These are phyloP conservation scores for Mixia osmundae DNA, from an alignment of 1,284 basidiomycete genomes.

Conservation along the genomic window DNA sequence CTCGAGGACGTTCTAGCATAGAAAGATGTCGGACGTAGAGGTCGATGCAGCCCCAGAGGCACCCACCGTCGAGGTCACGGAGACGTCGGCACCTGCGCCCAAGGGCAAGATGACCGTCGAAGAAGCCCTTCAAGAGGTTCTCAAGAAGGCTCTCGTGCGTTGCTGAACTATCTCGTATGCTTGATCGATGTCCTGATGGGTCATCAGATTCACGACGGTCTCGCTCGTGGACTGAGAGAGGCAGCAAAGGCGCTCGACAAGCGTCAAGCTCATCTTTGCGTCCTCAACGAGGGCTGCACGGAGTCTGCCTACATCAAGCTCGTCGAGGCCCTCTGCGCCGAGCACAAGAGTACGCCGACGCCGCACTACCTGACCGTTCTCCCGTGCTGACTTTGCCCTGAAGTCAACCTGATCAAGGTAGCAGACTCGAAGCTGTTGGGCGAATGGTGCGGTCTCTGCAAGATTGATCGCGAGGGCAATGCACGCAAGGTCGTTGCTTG, in stretches of 20 bases:
- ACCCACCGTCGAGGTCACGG: conserved; percentile 46
- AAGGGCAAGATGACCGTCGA: conserved; percentile 82
- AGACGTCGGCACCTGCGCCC: conserved; percentile 55
- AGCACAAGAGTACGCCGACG: conserved; percentile 42
- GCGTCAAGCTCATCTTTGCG: conserved; percentile 94
- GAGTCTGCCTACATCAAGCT: conserved; percentile 99
- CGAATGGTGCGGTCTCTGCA: conserved; percentile 93
- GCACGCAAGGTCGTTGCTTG: conserved; percentile 89
- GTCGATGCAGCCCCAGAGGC: conserved; percentile 17
- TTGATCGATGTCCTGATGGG: conserved; percentile 62
- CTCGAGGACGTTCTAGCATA: too few species aligned
- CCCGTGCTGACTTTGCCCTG: conserved; percentile 3
- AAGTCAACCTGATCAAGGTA: conserved; percentile 95
- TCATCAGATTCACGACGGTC: conserved; percentile 89
- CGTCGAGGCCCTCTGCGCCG: conserved; percentile 95
- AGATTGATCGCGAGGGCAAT: conserved; percentile 98
- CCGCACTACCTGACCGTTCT: neutral
- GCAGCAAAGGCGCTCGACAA: conserved; percentile 96
- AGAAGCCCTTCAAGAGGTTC: conserved; percentile 76
- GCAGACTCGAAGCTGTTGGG: conserved; percentile 89
- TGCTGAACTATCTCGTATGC: neutral
- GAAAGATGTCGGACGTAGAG: conserved; percentile 28
- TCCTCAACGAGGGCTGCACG: conserved; percentile 95
- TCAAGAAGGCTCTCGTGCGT: conserved; percentile 19
- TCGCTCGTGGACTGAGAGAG: conserved; percentile 92